Evolutionary conservation across 139 green algal species (phyloP), one percentile per base, ranked within the genome.

Genomic region (Spirogloea muscicola): DNA sequence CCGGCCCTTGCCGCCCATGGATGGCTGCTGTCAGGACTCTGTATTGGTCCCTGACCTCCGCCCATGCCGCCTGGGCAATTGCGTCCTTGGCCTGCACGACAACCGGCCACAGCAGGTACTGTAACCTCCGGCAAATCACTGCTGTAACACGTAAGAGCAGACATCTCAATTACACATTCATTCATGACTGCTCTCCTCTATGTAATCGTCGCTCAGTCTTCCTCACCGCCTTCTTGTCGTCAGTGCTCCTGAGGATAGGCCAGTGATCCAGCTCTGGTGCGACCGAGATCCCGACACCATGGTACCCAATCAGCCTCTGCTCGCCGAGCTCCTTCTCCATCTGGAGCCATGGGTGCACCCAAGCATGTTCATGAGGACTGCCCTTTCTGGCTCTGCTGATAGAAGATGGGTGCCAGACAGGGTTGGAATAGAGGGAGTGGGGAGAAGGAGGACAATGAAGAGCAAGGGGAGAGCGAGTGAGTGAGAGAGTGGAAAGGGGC

Each of bases 301-400:
- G 72, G 69, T 64, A 92, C 60, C 87, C 85, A 4, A 90, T 92
- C 2, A 94, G 33, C 9, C 92, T 84, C 16, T 87, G 68, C 84
- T 96, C 91, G 13, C 91, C 91, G 25, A 96, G 82, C 36, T 34
- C 61, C 70, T 91, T 92, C 40, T 96, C 88, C n/a, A 91, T 58
- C 2, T 64, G 75, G 6, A 65, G 13, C 13, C 27, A 16, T 36
- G 21, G 46, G 46, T 21, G n/a, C 21, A 55, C 46, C 46, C 21
- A 55, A 55, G 21, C 46, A 55, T 55, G 46, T 21, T 21, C n/a
- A n/a, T 31, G 21, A 55, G n/a, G 46, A 55, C 21, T 21, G 46
- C 46, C n/a, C 21, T 55, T 55, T 31, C 21, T 21, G n/a, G 46
- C 46, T 21, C n/a, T 21, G 21, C 21, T 21, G 21, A 21, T 31